Conservation (phyloP, 192 early-diverging fungal species). For the Coemansia umbellata region DNA sequence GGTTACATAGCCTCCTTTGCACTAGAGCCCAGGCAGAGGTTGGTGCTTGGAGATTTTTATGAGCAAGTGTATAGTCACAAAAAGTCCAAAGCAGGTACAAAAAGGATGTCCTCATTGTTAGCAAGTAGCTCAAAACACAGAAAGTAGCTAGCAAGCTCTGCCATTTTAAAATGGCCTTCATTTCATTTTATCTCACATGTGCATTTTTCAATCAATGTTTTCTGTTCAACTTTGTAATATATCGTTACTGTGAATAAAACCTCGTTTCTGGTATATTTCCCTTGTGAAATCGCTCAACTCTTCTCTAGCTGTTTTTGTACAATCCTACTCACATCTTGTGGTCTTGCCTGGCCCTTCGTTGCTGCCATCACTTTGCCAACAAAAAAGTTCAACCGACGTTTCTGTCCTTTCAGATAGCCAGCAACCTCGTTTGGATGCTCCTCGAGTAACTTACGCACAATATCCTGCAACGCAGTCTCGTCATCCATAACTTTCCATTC, state of each 20-base stretch:
- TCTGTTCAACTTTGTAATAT: background rate
- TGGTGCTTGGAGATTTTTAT: conserved; percentile 5
- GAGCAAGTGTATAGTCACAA: background rate
- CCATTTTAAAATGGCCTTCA: too few relatives aligned
- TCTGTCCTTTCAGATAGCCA: conserved; percentile 60
- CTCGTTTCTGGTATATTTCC: background rate
- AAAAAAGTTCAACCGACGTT: conserved; percentile 71
- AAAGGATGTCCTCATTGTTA: too few relatives aligned
- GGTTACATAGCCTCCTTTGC: conserved; percentile 7
- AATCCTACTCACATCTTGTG: conserved; percentile 60
- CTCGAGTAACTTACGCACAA: conserved; percentile 14
- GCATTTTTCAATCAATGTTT: too few relatives aligned
- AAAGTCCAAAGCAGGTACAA: background rate
- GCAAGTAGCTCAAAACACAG: too few relatives aligned
- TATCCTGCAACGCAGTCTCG: conserved; percentile 6
- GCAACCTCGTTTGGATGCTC: conserved; percentile 53
- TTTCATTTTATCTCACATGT: too few relatives aligned
- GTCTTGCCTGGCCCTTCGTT: conserved; percentile 77
- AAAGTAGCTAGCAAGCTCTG: too few relatives aligned
- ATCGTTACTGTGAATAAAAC: background rate
- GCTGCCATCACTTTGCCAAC: conserved; percentile 77
- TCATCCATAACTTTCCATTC: conserved; percentile 57
- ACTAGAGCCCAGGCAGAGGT: background rate
- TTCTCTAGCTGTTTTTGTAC: conserved; percentile 46
- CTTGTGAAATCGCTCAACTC: too few relatives aligned